These are phyloP conservation scores for Kodamaea plutei DNA, from an alignment of 1,139 yeast species.

Conservation along the genomic window DNA sequence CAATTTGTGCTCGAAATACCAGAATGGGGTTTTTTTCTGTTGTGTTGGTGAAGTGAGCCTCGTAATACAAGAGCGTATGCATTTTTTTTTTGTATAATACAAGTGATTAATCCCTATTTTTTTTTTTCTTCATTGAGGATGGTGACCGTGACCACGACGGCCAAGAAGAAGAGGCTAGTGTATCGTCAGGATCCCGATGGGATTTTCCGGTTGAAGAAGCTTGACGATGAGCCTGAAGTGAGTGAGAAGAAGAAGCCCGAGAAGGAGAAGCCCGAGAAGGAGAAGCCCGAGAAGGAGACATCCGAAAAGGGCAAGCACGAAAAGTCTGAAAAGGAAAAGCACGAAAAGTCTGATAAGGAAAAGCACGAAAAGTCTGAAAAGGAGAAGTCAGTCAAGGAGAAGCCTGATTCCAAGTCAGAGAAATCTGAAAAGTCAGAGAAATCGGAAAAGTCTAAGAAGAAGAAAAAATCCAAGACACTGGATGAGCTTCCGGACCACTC, in stretches of 20 bases:
- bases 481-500: conserved; percentile 1
- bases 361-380: background rate
- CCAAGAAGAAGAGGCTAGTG: conserved; percentile 27
- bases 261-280: background rate
- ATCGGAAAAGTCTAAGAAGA: conserved; percentile 1
- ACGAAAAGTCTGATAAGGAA: background rate
- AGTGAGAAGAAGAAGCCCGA: conserved; percentile 4
- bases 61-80: too few species aligned
- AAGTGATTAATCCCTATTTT: too few species aligned
- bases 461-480: background rate
- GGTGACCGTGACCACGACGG: conserved; percentile 13
- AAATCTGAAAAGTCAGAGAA: background rate
- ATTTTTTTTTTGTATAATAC: too few species aligned
- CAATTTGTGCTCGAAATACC: background rate
- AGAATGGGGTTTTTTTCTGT: background rate
- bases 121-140: conserved; percentile 4
- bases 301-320: background rate
- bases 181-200: conserved; percentile 43
- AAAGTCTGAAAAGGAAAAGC: background rate
- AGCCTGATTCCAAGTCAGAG: background rate
- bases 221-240: conserved; percentile 10
- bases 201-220: conserved; percentile 36
- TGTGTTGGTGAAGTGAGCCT: conserved; percentile 2
- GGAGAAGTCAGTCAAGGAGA: background rate
- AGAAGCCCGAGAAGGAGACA: background rate